A percentile compares a stretch with the other conserved stretches of the same genome.
Evolutionary conservation across 805 yeast genomes (phyloP).

Genomic region (Yarrowia bubula): DNA sequence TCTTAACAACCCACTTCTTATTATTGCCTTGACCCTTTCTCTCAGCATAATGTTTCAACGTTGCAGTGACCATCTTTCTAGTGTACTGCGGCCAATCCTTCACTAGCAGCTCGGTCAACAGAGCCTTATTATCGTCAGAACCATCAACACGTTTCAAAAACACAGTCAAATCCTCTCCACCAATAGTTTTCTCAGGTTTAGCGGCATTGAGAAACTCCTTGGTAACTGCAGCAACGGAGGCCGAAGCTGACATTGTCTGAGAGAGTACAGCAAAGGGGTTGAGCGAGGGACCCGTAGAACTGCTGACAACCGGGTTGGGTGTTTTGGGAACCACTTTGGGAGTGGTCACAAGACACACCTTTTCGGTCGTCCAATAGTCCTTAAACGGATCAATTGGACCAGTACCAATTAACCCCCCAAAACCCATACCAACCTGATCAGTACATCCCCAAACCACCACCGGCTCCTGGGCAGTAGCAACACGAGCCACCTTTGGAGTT

Average conservation of each 20-base stretch:
- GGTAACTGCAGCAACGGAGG: background rate
- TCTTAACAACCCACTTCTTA: slow-evolving; percentile 15
- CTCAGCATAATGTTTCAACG: slow-evolving; percentile 7
- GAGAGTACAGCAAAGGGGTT: background rate
- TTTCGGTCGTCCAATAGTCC: background rate
- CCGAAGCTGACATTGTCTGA: background rate
- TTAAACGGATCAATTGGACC: background rate
- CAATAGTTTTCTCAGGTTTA: slow-evolving; percentile 2
- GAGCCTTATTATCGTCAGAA: slow-evolving; percentile 9
- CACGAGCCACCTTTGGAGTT: background rate
- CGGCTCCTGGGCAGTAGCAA: slow-evolving; percentile 6
- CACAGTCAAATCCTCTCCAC: background rate
- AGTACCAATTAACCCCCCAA: background rate
- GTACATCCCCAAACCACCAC: slow-evolving; percentile 5
- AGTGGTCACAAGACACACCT: no score
- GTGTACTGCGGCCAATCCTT: slow-evolving; percentile 11
- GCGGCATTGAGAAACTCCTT: background rate
- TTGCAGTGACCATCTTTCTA: slow-evolving; percentile 4
- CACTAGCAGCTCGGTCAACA: background rate
- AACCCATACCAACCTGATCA: background rate
- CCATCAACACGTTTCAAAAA: background rate
- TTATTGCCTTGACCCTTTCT: background rate
- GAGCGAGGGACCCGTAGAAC: no score
- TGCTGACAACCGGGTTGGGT: no score
- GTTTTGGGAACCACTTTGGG: no score